A percentile compares a stretch with the other conserved stretches of the same genome.
These are phyloP conservation scores for Xerophyta viscosa DNA, from an alignment of 106 monocot genomes.

Conservation along the genomic window DNA sequence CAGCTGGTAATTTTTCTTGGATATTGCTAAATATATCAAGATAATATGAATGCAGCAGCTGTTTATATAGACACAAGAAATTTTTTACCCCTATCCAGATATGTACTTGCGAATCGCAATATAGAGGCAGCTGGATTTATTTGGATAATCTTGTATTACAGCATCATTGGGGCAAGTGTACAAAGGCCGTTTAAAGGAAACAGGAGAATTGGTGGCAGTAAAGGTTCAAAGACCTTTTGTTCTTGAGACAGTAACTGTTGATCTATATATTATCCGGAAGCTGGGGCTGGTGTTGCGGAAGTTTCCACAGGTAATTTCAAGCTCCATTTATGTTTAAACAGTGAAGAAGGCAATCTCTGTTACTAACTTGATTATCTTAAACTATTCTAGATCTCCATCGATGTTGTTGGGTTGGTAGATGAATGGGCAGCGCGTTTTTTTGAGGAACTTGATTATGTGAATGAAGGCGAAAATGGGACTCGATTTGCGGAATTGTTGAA, in stretches of 20 bases:
- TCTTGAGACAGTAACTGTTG: conserved; percentile 91
- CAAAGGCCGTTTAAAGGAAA: conserved; percentile 91
- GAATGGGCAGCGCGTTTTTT: conserved; percentile 99
- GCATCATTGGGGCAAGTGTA: conserved; percentile 99
- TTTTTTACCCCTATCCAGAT: no score
- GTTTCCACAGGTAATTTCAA: conserved; percentile 75
- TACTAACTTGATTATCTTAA: conserved; percentile 4
- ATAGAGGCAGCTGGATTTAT: no score
- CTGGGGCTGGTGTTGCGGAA: conserved; percentile 70
- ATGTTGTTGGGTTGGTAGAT: conserved; percentile 99
- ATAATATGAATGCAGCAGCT: no score
- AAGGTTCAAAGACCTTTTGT: conserved; percentile 99
- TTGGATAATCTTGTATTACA: no score
- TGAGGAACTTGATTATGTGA: conserved; percentile 99
- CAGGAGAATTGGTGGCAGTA: conserved; percentile 89
- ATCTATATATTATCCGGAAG: conserved; percentile 90
- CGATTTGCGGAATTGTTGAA: conserved; percentile 98
- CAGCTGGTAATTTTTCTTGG: conserved; percentile 63
- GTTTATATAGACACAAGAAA: no score
- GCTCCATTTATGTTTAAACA: conserved; percentile 7
- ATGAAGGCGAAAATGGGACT: conserved; percentile 96
- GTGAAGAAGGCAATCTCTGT: conserved; percentile 1
- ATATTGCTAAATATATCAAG: no score
- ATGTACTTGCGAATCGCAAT: no score
- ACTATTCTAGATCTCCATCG: conserved; percentile 65